phyloP scores from a whole-genome alignment of 2,329 filamentous ascomycete species.

The Fusarium sp. region DNA sequence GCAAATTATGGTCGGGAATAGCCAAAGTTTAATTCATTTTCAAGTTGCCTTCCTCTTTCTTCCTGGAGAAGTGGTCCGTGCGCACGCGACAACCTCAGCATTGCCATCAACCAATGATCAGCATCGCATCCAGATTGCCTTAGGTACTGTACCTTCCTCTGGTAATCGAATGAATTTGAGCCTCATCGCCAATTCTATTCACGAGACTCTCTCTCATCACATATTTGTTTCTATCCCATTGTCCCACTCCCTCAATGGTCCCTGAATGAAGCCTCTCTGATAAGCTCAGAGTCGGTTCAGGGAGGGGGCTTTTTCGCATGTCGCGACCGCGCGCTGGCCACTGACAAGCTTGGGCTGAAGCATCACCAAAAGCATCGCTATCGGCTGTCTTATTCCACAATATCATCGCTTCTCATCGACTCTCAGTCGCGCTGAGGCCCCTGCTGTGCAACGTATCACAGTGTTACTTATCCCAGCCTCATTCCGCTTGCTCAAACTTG shows the following conservation, averaged over 20 bases:
- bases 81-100: slow-evolving; percentile 41
- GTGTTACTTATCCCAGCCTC: slow-evolving; percentile 31
- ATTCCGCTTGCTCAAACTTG: slow-evolving; percentile 29
- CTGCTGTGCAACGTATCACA: slow-evolving; percentile 35
- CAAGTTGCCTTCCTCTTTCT: slow-evolving; percentile 18
- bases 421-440: slow-evolving; percentile 10
- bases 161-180: slow-evolving; percentile 2
- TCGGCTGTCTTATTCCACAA: slow-evolving; percentile 1
- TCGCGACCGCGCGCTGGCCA: slow-evolving; percentile 34
- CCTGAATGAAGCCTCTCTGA: slow-evolving; percentile 43
- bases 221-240: not conserved
- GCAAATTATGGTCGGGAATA: not conserved
- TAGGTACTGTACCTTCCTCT: not conserved
- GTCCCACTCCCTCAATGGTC: slow-evolving; percentile 18
- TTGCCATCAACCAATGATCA: slow-evolving; percentile 36
- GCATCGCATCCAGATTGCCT: slow-evolving; percentile 32
- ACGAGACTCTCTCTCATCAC: not conserved
- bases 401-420: slow-evolving; percentile 10
- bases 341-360: slow-evolving; percentile 35
- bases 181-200: slow-evolving; percentile 14
- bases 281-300: slow-evolving; percentile 36
- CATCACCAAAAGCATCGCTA: slow-evolving; percentile 21
- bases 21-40: slow-evolving; percentile 34
- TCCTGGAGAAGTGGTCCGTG: slow-evolving; percentile 27
- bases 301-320: slow-evolving; percentile 42